These are phyloP conservation scores for Coleophoma cylindrospora DNA, from an alignment of 2,329 filamentous ascomycete species.

Conservation along the genomic window DNA sequence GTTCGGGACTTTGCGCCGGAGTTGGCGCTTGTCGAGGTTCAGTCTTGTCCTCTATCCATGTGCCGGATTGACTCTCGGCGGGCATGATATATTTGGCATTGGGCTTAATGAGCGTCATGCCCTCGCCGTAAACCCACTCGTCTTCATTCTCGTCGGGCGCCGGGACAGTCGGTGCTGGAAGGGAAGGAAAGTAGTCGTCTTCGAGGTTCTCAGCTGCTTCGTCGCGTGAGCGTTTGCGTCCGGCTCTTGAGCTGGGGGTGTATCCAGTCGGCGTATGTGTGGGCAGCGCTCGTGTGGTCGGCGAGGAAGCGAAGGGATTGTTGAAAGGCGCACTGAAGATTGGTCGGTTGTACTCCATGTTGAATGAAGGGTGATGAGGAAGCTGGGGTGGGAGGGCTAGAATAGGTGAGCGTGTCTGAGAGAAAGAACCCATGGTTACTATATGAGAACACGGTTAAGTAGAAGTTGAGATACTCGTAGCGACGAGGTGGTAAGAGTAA, in stretches of 20 bases:
- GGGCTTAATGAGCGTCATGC: slow-evolving; percentile 69
- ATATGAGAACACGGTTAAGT: not conserved
- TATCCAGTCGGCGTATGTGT: slow-evolving; percentile 11
- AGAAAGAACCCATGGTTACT: slow-evolving; percentile 1
- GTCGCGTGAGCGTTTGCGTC: slow-evolving; percentile 72
- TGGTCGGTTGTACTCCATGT: slow-evolving; percentile 15
- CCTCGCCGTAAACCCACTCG: slow-evolving; percentile 65
- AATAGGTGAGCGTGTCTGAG: slow-evolving; percentile 15
- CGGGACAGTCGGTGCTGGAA: slow-evolving; percentile 28
- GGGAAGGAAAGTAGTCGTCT: slow-evolving; percentile 35
- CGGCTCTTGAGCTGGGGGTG: slow-evolving; percentile 36
- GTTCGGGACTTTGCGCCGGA: slow-evolving; percentile 40
- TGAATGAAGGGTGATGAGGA: slow-evolving; percentile 19
- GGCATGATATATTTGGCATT: slow-evolving; percentile 49
- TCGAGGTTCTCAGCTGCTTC: slow-evolving; percentile 63
- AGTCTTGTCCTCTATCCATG: slow-evolving; percentile 65
- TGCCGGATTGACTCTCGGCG: slow-evolving; percentile 64
- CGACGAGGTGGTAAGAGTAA: not conserved
- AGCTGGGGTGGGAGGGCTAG: slow-evolving; percentile 21
- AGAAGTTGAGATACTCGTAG: slow-evolving; percentile 1
- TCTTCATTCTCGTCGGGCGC: slow-evolving; percentile 49
- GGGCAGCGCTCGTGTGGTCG: slow-evolving; percentile 18
- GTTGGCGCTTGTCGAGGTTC: slow-evolving; percentile 36
- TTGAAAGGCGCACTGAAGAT: slow-evolving; percentile 19
- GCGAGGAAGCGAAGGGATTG: slow-evolving; percentile 13